These are phyloP conservation scores for Alternaria ethzedia DNA, from an alignment of 2,329 filamentous ascomycete genomes.

Conservation along the genomic window DNA sequence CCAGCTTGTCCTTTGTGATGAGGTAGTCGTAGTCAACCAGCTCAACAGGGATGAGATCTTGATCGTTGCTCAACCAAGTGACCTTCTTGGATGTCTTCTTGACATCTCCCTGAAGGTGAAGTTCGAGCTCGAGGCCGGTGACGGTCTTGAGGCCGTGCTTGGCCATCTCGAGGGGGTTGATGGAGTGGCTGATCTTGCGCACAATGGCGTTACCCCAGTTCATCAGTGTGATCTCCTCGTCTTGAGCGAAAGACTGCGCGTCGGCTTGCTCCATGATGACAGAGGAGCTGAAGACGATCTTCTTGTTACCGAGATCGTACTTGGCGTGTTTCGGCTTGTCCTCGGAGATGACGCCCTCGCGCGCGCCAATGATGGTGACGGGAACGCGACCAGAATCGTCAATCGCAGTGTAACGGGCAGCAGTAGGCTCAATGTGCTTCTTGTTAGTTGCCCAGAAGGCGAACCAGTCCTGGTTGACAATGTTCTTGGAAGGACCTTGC, in stretches of 20 bases:
- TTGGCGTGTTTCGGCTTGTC: constrained; percentile 89
- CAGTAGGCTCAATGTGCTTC: constrained; percentile 59
- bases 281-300: constrained; percentile 76
- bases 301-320: constrained; percentile 87
- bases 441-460: constrained; percentile 63
- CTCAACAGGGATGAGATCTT: constrained; percentile 80
- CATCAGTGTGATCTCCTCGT: constrained; percentile 96
- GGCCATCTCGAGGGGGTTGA: constrained; percentile 52
- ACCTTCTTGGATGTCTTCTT: constrained; percentile 97
- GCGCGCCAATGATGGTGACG: constrained; percentile 71
- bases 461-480: constrained; percentile 84
- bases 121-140: constrained; percentile 75
- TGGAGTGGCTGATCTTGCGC: constrained; percentile 64
- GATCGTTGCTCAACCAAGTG: constrained; percentile 84
- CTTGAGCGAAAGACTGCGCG: constrained; percentile 77
- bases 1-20: constrained; percentile 92
- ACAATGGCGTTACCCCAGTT: constrained; percentile 93
- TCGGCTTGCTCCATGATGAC: constrained; percentile 88
- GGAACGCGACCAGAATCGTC: constrained; percentile 73
- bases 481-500: constrained; percentile 83
- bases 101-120: constrained; percentile 92
- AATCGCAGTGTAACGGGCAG: constrained; percentile 62
- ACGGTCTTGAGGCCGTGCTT: constrained; percentile 61
- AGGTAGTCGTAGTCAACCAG: constrained; percentile 95
- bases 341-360: constrained; percentile 61